Evolutionary conservation across 495 filamentous ascomycete genomes (phyloP).

Genomic region (Annulohypoxylon moriforme): DNA sequence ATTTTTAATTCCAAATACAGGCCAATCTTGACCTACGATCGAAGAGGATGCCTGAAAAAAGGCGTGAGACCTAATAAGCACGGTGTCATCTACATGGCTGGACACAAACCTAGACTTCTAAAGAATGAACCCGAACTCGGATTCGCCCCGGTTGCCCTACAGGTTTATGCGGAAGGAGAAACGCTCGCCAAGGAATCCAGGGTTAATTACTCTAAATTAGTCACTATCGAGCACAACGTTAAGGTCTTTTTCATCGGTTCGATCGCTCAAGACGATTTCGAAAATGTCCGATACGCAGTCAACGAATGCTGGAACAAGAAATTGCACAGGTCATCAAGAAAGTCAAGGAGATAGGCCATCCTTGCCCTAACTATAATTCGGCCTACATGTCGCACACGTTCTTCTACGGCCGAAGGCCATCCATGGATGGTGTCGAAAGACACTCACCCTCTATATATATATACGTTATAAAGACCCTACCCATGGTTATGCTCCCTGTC

Average conservation of each 20-base stretch:
- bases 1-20: slow-evolving; percentile 38
- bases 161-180: slow-evolving; percentile 53
- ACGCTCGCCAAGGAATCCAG: slow-evolving; percentile 58
- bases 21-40: slow-evolving; percentile 61
- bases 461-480: slow-evolving; percentile 39
- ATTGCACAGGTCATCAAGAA: slow-evolving; percentile 45
- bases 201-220: slow-evolving; percentile 58
- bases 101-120: slow-evolving; percentile 45
- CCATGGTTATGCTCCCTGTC: slow-evolving; percentile 13
- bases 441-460: slow-evolving; percentile 31
- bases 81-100: slow-evolving; percentile 55
- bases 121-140: slow-evolving; percentile 56
- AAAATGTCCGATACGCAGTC: slow-evolving; percentile 54
- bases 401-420: slow-evolving; percentile 33
- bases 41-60: slow-evolving; percentile 56
- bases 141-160: slow-evolving; percentile 52
- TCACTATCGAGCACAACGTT: slow-evolving; percentile 62
- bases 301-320: slow-evolving; percentile 60
- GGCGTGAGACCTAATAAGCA: slow-evolving; percentile 60
- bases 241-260: slow-evolving; percentile 59
- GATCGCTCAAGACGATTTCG: slow-evolving; percentile 49
- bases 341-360: slow-evolving; percentile 46
- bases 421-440: slow-evolving; percentile 25
- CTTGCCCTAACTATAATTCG: slow-evolving; percentile 39
- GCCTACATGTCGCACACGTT: slow-evolving; percentile 33